Evolutionary conservation across 2,329 filamentous ascomycete genomes (phyloP).

Genomic region (Monilinia polystroma): DNA sequence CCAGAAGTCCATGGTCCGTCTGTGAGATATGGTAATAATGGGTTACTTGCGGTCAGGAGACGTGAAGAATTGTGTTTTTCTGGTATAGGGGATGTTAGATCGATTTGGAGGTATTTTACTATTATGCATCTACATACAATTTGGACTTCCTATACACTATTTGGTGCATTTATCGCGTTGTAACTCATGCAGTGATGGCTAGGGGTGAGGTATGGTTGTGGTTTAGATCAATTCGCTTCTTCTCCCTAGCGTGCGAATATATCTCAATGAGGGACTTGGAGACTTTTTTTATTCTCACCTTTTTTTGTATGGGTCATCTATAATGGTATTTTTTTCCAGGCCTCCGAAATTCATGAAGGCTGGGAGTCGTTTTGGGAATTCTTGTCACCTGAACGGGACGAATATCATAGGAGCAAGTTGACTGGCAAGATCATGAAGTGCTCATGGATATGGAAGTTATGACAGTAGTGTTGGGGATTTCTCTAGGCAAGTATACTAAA

Average conservation of each 20-base stretch:
- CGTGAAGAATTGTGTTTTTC: not conserved
- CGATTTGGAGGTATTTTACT: not conserved
- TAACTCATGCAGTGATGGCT: not conserved
- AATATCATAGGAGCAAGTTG: too few species aligned
- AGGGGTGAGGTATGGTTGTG: not conserved
- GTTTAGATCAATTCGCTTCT: not conserved
- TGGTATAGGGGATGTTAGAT: not conserved
- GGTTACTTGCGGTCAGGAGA: not conserved
- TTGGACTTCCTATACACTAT: not conserved
- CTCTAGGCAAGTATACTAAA: too few species aligned
- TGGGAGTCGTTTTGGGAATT: too few species aligned
- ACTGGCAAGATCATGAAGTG: too few species aligned
- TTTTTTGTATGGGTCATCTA: not conserved
- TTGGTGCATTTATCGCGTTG: not conserved
- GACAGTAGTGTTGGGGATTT: too few species aligned
- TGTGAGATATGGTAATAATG: not conserved
- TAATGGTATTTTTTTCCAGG: too few species aligned
- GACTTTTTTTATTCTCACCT: not conserved
- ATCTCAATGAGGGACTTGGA: not conserved
- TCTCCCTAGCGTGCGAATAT: constrained; percentile 13
- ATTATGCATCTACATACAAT: not conserved
- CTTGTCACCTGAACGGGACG: too few species aligned
- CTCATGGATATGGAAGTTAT: too few species aligned
- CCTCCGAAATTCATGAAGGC: too few species aligned
- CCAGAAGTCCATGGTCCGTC: not conserved